A percentile compares a stretch with the other conserved stretches of the same genome.
phyloP scores from a whole-genome alignment of 2,329 filamentous ascomycete species.

The Aspergillus amoenus region DNA sequence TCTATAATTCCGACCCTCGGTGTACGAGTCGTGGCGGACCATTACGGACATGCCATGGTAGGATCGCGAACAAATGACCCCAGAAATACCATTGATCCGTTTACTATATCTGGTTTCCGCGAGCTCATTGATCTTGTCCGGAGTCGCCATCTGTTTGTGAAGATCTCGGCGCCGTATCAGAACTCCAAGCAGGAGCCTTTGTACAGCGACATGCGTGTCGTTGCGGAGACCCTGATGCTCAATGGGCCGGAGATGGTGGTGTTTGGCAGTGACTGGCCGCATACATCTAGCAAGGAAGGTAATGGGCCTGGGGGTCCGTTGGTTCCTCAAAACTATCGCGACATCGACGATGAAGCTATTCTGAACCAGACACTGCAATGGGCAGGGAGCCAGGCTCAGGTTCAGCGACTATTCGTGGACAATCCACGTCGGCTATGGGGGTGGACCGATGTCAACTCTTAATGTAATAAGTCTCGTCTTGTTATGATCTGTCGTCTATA shows the following conservation, averaged over 20 bases:
- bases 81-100: background rate
- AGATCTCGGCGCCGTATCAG: conserved; percentile 1
- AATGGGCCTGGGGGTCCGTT: background rate
- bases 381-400: background rate
- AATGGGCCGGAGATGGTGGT: background rate
- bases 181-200: background rate
- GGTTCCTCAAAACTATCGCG: background rate
- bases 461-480: background rate
- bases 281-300: background rate
- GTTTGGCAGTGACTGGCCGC: background rate
- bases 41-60: background rate
- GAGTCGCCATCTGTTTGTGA: background rate
- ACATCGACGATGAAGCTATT: background rate
- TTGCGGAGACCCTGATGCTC: background rate
- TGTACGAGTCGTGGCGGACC: background rate
- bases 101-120: background rate
- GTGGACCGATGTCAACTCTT: background rate
- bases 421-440: background rate
- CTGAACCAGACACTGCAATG: background rate
- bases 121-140: background rate
- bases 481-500: too few relatives aligned
- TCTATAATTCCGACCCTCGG: background rate
- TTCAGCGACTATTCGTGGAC: background rate
- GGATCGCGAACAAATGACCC: background rate
- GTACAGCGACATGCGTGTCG: background rate